A percentile compares a stretch with the other conserved stretches of the same genome.
Evolutionary conservation across 108 stramenopile genomes (phyloP).

Genomic region (Nitzschia sp.): DNA sequence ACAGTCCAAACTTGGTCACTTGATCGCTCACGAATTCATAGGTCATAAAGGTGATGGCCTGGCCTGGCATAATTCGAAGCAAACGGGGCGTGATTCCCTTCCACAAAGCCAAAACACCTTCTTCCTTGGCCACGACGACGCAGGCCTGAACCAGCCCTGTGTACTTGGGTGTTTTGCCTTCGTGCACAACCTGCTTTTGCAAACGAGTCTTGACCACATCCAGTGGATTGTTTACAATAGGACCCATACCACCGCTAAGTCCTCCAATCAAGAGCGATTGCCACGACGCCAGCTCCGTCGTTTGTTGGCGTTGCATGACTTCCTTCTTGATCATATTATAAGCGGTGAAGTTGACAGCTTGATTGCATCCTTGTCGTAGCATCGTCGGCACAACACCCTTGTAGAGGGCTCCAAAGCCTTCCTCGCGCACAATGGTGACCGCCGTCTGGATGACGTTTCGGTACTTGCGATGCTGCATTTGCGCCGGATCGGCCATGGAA

Average conservation of each 20-base stretch:
- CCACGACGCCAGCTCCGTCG: conserved; percentile 71
- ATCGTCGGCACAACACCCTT: conserved; percentile 95
- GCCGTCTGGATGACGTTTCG: conserved; percentile 94
- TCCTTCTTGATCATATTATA: conserved; percentile 85
- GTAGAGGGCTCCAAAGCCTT: conserved; percentile 92
- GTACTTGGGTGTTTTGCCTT: conserved; percentile 83
- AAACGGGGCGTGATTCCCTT: conserved; percentile 96
- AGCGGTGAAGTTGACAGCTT: conserved; percentile 96
- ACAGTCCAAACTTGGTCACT: not conserved
- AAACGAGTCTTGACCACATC: conserved; percentile 97
- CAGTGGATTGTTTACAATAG: conserved; percentile 90
- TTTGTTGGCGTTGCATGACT: conserved; percentile 32
- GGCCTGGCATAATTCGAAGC: conserved; percentile 95
- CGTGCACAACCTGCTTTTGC: conserved; percentile 89
- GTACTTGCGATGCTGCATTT: conserved; percentile 83
- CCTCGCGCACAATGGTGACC: conserved; percentile 81
- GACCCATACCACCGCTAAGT: conserved; percentile 93
- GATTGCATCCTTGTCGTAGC: conserved; percentile 97
- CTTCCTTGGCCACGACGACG: conserved; percentile 87
- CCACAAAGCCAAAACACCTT: conserved; percentile 93
- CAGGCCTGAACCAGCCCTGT: conserved; percentile 84
- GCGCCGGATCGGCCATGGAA: conserved; percentile 82
- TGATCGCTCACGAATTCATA: conserved; percentile 71
- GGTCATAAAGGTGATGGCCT: conserved; percentile 98
- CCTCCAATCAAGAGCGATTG: conserved; percentile 93